A percentile compares a stretch with the other conserved stretches of the same genome.
Evolutionary conservation across 2,329 filamentous ascomycete species (phyloP).

Genomic region (Calycina herbarum): DNA sequence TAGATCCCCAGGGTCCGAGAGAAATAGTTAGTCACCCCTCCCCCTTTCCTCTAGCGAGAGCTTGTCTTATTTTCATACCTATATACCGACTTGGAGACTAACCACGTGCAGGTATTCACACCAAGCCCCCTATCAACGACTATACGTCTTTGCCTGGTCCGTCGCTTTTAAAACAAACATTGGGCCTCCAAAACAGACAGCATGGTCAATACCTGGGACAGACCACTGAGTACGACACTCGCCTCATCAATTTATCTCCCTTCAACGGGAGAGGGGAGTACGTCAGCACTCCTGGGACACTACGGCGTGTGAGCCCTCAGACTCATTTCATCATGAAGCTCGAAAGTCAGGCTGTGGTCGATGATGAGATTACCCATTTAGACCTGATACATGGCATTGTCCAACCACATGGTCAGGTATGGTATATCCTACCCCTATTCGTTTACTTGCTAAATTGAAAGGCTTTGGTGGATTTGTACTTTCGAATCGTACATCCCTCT

Average conservation of each 20-base stretch:
- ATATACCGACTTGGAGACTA: constrained; percentile 4
- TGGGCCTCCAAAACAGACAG: constrained; percentile 73
- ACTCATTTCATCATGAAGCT: constrained; percentile 79
- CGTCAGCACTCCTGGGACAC: constrained; percentile 62
- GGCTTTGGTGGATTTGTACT: constrained; percentile 32
- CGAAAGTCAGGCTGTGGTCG: constrained; percentile 61
- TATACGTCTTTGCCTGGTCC: constrained; percentile 64
- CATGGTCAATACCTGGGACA: constrained; percentile 79
- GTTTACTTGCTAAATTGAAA: background rate
- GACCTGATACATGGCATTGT: constrained; percentile 35
- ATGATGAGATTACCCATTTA: constrained; percentile 31
- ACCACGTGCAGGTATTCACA: constrained; percentile 19
- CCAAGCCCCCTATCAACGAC: constrained; percentile 28
- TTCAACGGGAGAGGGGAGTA: constrained; percentile 81
- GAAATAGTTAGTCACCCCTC: constrained; percentile 16
- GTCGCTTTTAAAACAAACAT: constrained; percentile 63
- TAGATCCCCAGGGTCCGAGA: constrained; percentile 29
- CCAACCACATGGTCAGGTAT: constrained; percentile 28
- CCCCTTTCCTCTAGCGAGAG: background rate
- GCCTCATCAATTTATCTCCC: constrained; percentile 73
- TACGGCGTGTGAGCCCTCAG: constrained; percentile 71
- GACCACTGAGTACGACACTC: constrained; percentile 80
- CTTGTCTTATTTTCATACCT: background rate
- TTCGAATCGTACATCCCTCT: constrained; percentile 49
- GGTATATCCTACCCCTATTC: background rate